A percentile compares a stretch with the other conserved stretches of the same genome.
Conservation (phyloP, 805 yeast genomes). For the Isabelozyma gotoi region DNA sequence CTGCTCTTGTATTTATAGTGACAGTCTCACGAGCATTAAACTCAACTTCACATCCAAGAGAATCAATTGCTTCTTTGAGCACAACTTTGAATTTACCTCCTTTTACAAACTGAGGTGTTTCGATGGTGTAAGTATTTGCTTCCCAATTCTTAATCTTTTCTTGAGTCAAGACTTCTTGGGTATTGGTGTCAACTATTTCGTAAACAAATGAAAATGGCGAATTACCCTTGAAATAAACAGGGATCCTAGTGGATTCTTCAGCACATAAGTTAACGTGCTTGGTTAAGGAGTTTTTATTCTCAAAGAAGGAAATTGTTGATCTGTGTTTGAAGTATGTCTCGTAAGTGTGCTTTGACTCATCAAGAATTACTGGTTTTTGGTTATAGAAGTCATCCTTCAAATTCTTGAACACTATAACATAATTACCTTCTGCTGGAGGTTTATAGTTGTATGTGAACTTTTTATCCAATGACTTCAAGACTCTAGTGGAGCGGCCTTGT, state of each 20-base stretch:
- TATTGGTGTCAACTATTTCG: conserved; percentile 53
- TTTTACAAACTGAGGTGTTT: conserved; percentile 51
- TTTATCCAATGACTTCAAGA: conserved; percentile 23
- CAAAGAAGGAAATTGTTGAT: conserved; percentile 44
- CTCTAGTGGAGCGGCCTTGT: conserved; percentile 25
- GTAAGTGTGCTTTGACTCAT: conserved; percentile 50
- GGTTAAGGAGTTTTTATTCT: conserved; percentile 7
- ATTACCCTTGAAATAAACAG: conserved; percentile 70
- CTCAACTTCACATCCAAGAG: conserved; percentile 76
- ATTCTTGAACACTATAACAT: conserved; percentile 66
- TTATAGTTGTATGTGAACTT: conserved; percentile 53
- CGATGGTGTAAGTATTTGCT: conserved; percentile 38
- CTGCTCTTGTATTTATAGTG: conserved; percentile 65
- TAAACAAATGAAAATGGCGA: conserved; percentile 75
- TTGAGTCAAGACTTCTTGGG: conserved; percentile 25
- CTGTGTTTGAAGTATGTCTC: conserved; percentile 70
- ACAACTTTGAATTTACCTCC: conserved; percentile 78
- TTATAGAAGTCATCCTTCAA: conserved; percentile 63
- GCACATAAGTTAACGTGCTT: conserved; percentile 27
- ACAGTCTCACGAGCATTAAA: conserved; percentile 55
- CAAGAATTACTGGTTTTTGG: conserved; percentile 33
- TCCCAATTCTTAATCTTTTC: conserved; percentile 36
- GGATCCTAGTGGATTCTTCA: conserved; percentile 35
- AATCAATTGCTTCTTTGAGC: conserved; percentile 66
- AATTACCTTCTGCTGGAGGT: conserved; percentile 81